Conservation (phyloP, 345 rosid genomes). For the Eutrema heterophyllum region DNA sequence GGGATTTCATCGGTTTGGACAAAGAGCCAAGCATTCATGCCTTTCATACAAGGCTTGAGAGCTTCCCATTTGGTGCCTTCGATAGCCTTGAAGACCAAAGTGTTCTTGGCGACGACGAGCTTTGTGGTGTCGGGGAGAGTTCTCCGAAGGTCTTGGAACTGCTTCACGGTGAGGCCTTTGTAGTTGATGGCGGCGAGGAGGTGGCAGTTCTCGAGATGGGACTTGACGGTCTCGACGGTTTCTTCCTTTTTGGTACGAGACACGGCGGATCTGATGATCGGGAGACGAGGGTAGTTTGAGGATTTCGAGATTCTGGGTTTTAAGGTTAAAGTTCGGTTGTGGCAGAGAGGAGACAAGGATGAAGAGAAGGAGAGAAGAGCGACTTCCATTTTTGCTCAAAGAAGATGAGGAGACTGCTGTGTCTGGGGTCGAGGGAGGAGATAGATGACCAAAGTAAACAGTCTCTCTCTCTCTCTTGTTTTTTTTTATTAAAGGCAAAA, state of each 20-base stretch:
- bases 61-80: conserved; percentile 87
- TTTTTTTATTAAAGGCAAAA: background rate
- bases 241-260: conserved; percentile 80
- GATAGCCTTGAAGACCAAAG: conserved; percentile 75
- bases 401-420: conserved; percentile 8
- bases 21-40: conserved; percentile 95
- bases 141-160: conserved; percentile 72
- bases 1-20: conserved; percentile 91
- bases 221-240: conserved; percentile 71
- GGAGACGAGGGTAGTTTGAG: conserved; percentile 21
- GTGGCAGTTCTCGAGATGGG: conserved; percentile 76
- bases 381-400: conserved; percentile 49
- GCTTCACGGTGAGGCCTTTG: conserved; percentile 78
- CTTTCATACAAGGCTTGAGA: conserved; percentile 88
- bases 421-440: conserved; percentile 18
- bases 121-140: conserved; percentile 65
- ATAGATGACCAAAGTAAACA: background rate
- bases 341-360: conserved; percentile 32
- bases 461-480: background rate
- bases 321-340: conserved; percentile 26
- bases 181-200: conserved; percentile 76
- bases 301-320: conserved; percentile 23
- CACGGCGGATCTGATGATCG: conserved; percentile 63
- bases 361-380: conserved; percentile 62
- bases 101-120: conserved; percentile 83